Conservation (phyloP, 768 basidiomycete genomes). For the Boletus reticulatus region DNA sequence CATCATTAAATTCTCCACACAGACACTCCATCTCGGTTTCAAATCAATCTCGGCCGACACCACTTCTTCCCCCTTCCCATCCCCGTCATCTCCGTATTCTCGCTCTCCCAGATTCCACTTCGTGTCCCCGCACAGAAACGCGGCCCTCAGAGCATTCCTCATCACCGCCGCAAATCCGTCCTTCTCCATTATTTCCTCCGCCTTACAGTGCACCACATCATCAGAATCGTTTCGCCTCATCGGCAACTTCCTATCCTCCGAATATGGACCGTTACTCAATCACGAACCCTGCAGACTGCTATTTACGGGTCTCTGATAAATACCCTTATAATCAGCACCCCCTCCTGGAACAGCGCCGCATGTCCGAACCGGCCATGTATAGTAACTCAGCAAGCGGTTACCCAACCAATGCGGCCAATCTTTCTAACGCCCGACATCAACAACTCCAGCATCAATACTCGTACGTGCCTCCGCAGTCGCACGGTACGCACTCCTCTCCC, state of each 20-base stretch:
- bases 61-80: conserved; percentile 20
- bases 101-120: conserved; percentile 4
- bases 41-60: conserved; percentile 16
- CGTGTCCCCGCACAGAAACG: neutral
- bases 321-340: conserved; percentile 34
- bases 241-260: conserved; percentile 39
- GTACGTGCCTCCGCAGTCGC: conserved; percentile 33
- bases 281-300: conserved; percentile 37
- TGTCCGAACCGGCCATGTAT: conserved; percentile 63
- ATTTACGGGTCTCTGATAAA: conserved; percentile 39
- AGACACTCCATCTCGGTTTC: conserved; percentile 13
- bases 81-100: conserved; percentile 8
- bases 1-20: conserved; percentile 13
- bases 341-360: conserved; percentile 58
- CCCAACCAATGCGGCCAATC: conserved; percentile 32
- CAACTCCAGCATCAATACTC: conserved; percentile 42
- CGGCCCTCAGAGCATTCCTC: conserved; percentile 33
- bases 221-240: conserved; percentile 44
- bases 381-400: conserved; percentile 40
- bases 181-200: conserved; percentile 38
- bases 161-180: conserved; percentile 42
- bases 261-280: conserved; percentile 41
- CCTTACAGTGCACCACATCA: conserved; percentile 42
- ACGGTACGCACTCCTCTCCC: conserved; percentile 39
- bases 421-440: conserved; percentile 35